Evolutionary conservation across 768 basidiomycete species (phyloP).

Genomic region (Rhizopogon roseolus): DNA sequence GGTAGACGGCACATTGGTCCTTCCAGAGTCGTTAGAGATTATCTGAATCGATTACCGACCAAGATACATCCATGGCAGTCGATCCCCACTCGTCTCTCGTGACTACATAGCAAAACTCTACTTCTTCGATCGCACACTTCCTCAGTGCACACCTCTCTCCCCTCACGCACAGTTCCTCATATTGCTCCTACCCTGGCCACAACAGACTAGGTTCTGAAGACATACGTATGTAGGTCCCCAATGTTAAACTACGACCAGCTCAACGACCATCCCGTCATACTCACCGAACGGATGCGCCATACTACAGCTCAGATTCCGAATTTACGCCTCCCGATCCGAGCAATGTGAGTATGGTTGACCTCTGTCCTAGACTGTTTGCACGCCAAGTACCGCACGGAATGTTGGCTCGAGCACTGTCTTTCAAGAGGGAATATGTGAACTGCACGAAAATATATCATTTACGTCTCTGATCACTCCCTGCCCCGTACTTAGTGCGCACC

Average conservation of each 20-base stretch:
- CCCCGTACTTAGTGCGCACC: conserved; percentile 53
- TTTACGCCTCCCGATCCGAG: conserved; percentile 40
- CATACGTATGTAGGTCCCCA: conserved; percentile 54
- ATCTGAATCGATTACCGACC: too few species aligned
- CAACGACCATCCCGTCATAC: conserved; percentile 28
- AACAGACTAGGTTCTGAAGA: background rate
- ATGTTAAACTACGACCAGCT: conserved; percentile 75
- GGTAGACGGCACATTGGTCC: conserved; percentile 54
- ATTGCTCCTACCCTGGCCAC: too few species aligned
- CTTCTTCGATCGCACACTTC: conserved; percentile 83
- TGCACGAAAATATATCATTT: conserved; percentile 68
- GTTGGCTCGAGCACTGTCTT: conserved; percentile 89
- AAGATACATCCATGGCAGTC: conserved; percentile 33
- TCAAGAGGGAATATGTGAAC: conserved; percentile 63
- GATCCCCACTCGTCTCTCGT: conserved; percentile 36
- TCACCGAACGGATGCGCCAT: conserved; percentile 25
- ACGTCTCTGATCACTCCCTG: conserved; percentile 52
- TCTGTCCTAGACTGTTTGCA: conserved; percentile 65
- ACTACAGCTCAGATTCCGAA: conserved; percentile 46
- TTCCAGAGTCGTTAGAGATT: conserved; percentile 36
- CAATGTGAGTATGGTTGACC: conserved; percentile 40
- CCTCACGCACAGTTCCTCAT: conserved; percentile 50
- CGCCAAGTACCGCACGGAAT: conserved; percentile 77
- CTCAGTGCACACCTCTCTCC: conserved; percentile 82
- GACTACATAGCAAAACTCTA: conserved; percentile 38